These are phyloP conservation scores for Termitomyces eurrhizus DNA, from an alignment of 768 basidiomycete genomes.

Conservation along the genomic window DNA sequence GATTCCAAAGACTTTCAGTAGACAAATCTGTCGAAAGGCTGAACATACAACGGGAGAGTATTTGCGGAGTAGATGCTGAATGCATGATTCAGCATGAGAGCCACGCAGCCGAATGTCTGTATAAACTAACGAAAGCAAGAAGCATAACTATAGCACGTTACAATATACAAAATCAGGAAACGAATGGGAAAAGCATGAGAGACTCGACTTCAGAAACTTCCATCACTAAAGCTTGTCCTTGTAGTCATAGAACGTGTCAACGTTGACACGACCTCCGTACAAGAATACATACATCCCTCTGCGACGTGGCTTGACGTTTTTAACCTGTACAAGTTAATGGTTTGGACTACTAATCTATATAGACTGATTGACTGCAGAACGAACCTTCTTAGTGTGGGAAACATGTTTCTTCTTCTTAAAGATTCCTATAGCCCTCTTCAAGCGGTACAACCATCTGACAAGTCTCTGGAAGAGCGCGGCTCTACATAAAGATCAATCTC, in stretches of 20 bases:
- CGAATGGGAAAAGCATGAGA: background rate
- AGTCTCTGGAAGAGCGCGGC: background rate
- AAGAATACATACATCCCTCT: background rate
- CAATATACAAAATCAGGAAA: background rate
- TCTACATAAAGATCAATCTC: background rate
- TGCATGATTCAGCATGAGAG: background rate
- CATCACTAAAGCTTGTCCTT: background rate
- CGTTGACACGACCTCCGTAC: background rate
- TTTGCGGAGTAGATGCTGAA: background rate
- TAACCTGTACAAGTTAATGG: background rate
- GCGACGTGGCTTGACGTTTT: background rate
- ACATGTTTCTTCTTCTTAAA: background rate
- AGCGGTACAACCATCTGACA: background rate
- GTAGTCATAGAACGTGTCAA: background rate
- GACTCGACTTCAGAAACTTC: background rate
- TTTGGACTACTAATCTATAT: background rate
- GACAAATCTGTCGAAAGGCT: background rate
- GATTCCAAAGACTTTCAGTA: background rate
- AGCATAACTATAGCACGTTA: background rate
- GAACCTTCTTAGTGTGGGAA: background rate
- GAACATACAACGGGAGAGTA: background rate
- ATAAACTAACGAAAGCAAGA: background rate
- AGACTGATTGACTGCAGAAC: background rate
- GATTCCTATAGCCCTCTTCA: background rate
- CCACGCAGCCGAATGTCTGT: background rate